Evolutionary conservation across 345 rosid species (phyloP).

Genomic region (Aquilaria malaccensis): DNA sequence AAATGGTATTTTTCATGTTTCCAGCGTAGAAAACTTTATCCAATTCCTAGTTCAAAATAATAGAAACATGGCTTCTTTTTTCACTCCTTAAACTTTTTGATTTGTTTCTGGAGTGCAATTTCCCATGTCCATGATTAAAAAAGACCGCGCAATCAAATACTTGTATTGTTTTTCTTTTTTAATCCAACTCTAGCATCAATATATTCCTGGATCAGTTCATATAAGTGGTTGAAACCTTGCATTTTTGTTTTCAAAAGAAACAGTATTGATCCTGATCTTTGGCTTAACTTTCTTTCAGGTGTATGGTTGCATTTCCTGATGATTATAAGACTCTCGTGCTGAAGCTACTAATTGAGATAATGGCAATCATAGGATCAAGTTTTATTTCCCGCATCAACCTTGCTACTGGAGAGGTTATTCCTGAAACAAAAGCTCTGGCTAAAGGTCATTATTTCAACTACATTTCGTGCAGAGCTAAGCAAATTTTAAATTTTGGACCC

Average conservation of each 20-base stretch:
- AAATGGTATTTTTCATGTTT: conserved; percentile 56
- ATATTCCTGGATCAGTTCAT: too few relatives aligned
- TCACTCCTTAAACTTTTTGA: conserved; percentile 6
- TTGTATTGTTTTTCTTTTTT: not conserved
- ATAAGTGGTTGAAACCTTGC: not conserved
- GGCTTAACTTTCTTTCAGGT: conserved; percentile 42
- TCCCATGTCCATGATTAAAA: conserved; percentile 4
- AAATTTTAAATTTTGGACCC: too few relatives aligned
- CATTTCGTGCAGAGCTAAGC: too few relatives aligned
- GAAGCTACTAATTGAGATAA: conserved; percentile 73
- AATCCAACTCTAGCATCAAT: too few relatives aligned
- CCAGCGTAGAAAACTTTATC: not conserved
- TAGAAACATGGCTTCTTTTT: not conserved
- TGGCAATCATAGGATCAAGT: conserved; percentile 64
- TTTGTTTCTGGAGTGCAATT: not conserved
- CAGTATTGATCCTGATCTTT: conserved; percentile 3
- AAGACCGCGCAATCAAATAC: not conserved
- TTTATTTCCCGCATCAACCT: conserved; percentile 82
- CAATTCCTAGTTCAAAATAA: conserved; percentile 4
- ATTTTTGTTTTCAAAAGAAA: not conserved
- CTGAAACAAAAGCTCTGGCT: conserved; percentile 84
- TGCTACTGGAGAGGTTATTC: conserved; percentile 85
- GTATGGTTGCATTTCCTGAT: conserved; percentile 90
- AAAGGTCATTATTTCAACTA: conserved; percentile 43
- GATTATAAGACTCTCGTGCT: conserved; percentile 78